These are phyloP conservation scores for Chlorencoelia australis DNA, from an alignment of 2,329 filamentous ascomycete species.

Conservation along the genomic window DNA sequence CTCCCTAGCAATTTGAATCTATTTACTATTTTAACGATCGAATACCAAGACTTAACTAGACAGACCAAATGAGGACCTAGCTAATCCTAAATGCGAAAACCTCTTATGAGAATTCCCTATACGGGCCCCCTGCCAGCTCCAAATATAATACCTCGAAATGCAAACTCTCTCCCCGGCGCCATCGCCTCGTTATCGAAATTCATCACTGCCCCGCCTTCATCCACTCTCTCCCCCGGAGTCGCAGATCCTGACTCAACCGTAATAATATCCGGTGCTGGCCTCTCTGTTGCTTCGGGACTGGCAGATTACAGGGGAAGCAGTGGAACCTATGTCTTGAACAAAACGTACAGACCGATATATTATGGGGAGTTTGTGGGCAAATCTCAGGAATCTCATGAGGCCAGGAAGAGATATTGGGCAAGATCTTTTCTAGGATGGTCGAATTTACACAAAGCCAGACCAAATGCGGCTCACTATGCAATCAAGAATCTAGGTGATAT, in stretches of 20 bases:
- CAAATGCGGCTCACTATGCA: slow-evolving; percentile 72
- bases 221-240: slow-evolving; percentile 32
- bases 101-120: slow-evolving; percentile 82
- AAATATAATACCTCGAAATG: slow-evolving; percentile 61
- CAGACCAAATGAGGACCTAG: no score
- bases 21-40: no score
- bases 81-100: slow-evolving; percentile 48
- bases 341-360: slow-evolving; percentile 83
- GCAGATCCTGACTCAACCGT: slow-evolving; percentile 40
- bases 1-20: not conserved
- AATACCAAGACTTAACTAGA: no score
- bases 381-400: slow-evolving; percentile 57
- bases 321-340: slow-evolving; percentile 89
- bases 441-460: slow-evolving; percentile 64
- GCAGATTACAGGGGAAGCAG: slow-evolving; percentile 85
- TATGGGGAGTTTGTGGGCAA: slow-evolving; percentile 76
- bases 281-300: slow-evolving; percentile 86
- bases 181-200: slow-evolving; percentile 70
- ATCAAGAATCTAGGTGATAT: slow-evolving; percentile 61
- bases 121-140: slow-evolving; percentile 72
- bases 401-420: slow-evolving; percentile 91
- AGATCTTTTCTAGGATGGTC: slow-evolving; percentile 90
- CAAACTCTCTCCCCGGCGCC: slow-evolving; percentile 60
- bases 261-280: slow-evolving; percentile 72
- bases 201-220: slow-evolving; percentile 50